These are phyloP conservation scores for Saccharomyces hybrid DNA, from an alignment of 1,139 yeast genomes.

Conservation along the genomic window DNA sequence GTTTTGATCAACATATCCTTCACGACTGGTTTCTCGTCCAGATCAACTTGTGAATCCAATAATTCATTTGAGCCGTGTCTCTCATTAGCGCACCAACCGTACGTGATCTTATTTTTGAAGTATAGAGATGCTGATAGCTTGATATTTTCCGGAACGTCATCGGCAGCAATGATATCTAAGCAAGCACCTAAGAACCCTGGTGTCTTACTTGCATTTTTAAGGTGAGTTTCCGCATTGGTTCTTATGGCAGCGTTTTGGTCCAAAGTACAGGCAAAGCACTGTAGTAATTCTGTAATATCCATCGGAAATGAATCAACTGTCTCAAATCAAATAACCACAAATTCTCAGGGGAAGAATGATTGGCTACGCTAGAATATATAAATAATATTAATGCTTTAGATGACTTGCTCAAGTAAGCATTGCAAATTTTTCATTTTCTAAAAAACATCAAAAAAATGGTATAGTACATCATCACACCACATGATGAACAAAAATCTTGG, in stretches of 20 bases:
- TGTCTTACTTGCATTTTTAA: slow-evolving; percentile 46
- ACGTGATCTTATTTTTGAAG: slow-evolving; percentile 66
- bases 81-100: slow-evolving; percentile 47
- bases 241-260: slow-evolving; percentile 59
- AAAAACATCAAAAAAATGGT: background rate
- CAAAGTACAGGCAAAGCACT: slow-evolving; percentile 76
- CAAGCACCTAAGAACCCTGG: slow-evolving; percentile 81
- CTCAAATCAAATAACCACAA: background rate
- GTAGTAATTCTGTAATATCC: slow-evolving; percentile 62
- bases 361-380: background rate
- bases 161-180: slow-evolving; percentile 59
- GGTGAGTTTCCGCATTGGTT: slow-evolving; percentile 59
- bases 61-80: slow-evolving; percentile 27
- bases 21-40: slow-evolving; percentile 65
- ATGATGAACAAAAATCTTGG: background rate
- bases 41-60: slow-evolving; percentile 38
- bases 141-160: slow-evolving; percentile 47
- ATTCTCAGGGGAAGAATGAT: background rate
- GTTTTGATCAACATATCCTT: slow-evolving; percentile 46
- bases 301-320: slow-evolving; percentile 30
- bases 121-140: slow-evolving; percentile 80
- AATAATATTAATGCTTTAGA: background rate
- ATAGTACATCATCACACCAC: background rate
- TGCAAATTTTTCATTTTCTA: background rate
- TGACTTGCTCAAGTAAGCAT: background rate